Conservation (phyloP, 108 stramenopile species). For the Cyclotella cryptica region DNA sequence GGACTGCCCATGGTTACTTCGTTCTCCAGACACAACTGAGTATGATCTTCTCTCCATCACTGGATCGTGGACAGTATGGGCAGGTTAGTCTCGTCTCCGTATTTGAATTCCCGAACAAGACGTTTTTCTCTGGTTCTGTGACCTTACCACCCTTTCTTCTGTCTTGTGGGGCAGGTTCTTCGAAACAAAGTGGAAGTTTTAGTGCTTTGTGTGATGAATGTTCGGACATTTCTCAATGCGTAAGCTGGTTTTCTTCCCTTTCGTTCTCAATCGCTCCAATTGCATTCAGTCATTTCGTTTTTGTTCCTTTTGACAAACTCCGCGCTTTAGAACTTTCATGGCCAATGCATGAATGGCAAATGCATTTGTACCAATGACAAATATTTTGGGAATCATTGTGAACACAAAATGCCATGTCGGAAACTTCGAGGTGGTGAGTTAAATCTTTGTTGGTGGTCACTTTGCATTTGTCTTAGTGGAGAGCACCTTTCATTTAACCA, state of each 20-base stretch:
- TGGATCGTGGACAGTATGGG: slow-evolving; percentile 43
- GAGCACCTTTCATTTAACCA: background rate
- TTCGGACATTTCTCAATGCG: slow-evolving; percentile 14
- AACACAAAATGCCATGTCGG: slow-evolving; percentile 28
- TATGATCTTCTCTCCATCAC: slow-evolving; percentile 26
- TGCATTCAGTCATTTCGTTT: background rate
- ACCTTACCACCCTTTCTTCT: background rate
- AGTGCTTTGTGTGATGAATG: slow-evolving; percentile 8
- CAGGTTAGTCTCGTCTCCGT: slow-evolving; percentile 4
- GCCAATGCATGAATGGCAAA: background rate
- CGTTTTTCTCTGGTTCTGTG: too few relatives aligned
- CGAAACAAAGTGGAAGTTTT: background rate
- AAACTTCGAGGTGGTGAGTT: slow-evolving; percentile 27
- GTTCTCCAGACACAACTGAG: slow-evolving; percentile 21
- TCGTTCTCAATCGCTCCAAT: background rate
- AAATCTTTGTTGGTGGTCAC: background rate
- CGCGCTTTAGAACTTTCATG: background rate
- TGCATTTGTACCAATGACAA: slow-evolving; percentile 3
- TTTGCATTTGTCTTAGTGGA: background rate
- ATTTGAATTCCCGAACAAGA: background rate
- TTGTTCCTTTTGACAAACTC: background rate
- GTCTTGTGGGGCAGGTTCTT: background rate
- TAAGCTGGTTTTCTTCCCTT: background rate
- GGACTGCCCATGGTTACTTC: slow-evolving; percentile 39
- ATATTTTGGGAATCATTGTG: slow-evolving; percentile 30